Conservation (phyloP, 2,329 filamentous ascomycete genomes). For the Monascus ruber region DNA sequence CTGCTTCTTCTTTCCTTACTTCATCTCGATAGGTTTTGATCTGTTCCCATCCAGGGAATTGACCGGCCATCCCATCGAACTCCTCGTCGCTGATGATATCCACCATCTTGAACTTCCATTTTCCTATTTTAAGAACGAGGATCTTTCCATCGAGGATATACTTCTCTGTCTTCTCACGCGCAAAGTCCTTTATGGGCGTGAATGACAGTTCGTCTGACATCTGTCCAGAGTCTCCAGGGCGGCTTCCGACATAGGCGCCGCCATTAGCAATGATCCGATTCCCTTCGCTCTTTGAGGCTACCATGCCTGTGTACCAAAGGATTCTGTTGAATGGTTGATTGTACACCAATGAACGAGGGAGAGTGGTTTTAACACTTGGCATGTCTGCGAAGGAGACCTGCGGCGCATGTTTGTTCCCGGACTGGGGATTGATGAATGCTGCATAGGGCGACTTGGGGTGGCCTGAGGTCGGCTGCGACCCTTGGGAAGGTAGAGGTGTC, state of each 20-base stretch:
- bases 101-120: slow-evolving; percentile 49
- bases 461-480: slow-evolving; percentile 7
- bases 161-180: slow-evolving; percentile 31
- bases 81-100: slow-evolving; percentile 44
- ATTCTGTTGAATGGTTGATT: slow-evolving; percentile 39
- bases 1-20: not conserved
- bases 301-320: slow-evolving; percentile 41
- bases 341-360: slow-evolving; percentile 40
- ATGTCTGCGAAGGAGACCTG: slow-evolving; percentile 30
- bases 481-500: slow-evolving; percentile 12
- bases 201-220: slow-evolving; percentile 39
- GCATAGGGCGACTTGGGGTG: slow-evolving; percentile 12
- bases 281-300: slow-evolving; percentile 40
- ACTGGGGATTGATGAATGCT: slow-evolving; percentile 17
- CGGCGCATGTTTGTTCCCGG: slow-evolving; percentile 28
- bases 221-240: slow-evolving; percentile 26
- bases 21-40: slow-evolving; percentile 6
- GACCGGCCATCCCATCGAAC: slow-evolving; percentile 36
- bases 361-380: slow-evolving; percentile 25
- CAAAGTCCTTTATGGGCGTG: slow-evolving; percentile 36
- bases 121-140: slow-evolving; percentile 47
- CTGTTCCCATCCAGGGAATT: slow-evolving; percentile 41
- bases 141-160: slow-evolving; percentile 41
- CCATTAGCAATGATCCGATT: slow-evolving; percentile 38
- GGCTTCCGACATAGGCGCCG: slow-evolving; percentile 40